Base-by-base conservation (phyloP, 148 eudicot genomes). In the Vaccinium corymbosum region DNA sequence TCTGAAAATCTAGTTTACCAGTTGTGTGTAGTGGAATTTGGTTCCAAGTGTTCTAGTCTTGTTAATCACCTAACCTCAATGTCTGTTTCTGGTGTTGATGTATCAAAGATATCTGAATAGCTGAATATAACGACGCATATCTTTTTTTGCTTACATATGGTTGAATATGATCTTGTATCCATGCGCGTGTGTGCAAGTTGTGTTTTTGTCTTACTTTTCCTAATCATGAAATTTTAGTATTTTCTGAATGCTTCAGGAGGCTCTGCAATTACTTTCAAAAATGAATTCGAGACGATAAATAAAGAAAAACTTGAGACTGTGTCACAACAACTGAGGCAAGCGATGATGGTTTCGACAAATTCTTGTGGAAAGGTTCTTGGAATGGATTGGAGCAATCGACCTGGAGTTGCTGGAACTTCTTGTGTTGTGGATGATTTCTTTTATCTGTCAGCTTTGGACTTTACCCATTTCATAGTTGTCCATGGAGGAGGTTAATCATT, bases 331-430 rank as follows among this genome's bases (percentile, higher is more conserved):
- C 86, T 96, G 70, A 90, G 92, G 86, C 81, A 91, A 83, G 95
- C 95, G 75, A 90, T 93, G 93, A 90, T 86, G 93, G 88, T 90
- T 86, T 86, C 79, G 7, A 85, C 46, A 20, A 77, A 81, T 76
- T 75, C 73, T 78, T 49, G 87, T 59, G 89, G 87, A 83, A 87
- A 91, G n/a, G 90, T 88, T 52, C 88, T 87, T 83, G 95, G 92
- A 49, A 91, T 97, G 99, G 99, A 94, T 87, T 97, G 99, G 99
- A 97, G 99, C 88, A 94, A 90, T 85, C 85, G 94, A 75, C 89
- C 87, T n/a, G 95, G 94, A 35, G 83, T 77, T 78, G 84, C 73
- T 6, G 93, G 86, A 85, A 68, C 89, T 85, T 86, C 84, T 57
- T 85, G 83, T 51, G 83, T 87, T 82, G 88, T 86, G 51, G 92